Evolutionary conservation across 1,139 yeast species (phyloP).

Genomic region (Geotrichum macrosporum): DNA sequence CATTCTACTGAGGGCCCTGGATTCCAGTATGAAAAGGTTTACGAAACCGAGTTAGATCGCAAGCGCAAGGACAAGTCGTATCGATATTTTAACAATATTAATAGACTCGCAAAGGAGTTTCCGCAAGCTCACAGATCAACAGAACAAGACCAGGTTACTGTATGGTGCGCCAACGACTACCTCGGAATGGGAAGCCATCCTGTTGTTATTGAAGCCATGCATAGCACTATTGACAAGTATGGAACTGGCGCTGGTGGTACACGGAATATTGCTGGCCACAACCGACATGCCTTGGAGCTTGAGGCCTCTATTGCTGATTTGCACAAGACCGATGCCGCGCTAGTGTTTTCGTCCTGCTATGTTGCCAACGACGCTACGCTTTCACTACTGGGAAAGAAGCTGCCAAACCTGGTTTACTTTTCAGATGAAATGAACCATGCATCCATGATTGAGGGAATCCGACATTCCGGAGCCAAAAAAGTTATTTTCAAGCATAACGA

Average conservation of each 20-base stretch:
- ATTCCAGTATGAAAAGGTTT: conserved; percentile 64
- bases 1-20: conserved; percentile 43
- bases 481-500: conserved; percentile 91
- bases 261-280: conserved; percentile 97
- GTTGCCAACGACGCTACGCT: conserved; percentile 98
- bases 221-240: conserved; percentile 72
- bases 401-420: conserved; percentile 84
- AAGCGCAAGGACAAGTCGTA: conserved; percentile 88
- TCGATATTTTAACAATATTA: conserved; percentile 93
- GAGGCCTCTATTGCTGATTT: conserved; percentile 85
- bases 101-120: conserved; percentile 88
- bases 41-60: conserved; percentile 57
- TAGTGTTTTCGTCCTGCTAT: conserved; percentile 91
- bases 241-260: conserved; percentile 99
- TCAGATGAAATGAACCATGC: conserved; percentile 95
- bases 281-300: conserved; percentile 75
- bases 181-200: conserved; percentile 88
- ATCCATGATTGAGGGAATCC: conserved; percentile 93
- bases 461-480: conserved; percentile 82
- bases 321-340: conserved; percentile 92
- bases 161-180: conserved; percentile 98
- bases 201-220: conserved; percentile 71
- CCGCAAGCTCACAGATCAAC: conserved; percentile 82
- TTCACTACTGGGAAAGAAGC: conserved; percentile 82
- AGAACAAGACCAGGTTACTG: conserved; percentile 81